Percentiles rank a stretch among this genome's conserved stretches.
phyloP scores from a whole-genome alignment of 345 rosid genomes.

The Sonneratia alba region DNA sequence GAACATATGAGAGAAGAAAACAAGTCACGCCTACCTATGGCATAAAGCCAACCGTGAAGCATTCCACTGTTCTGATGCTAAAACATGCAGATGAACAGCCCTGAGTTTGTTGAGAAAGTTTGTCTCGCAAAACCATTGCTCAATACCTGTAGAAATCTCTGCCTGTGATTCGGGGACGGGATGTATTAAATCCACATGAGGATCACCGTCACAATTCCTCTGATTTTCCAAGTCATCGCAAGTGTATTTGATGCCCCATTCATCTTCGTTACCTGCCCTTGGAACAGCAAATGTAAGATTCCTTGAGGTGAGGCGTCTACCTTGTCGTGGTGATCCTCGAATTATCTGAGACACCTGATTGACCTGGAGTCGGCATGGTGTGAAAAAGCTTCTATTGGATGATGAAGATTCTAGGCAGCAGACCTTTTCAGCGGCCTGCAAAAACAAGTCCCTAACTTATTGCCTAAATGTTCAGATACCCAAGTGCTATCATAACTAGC shows the following conservation, averaged over 20 bases:
- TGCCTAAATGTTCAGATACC: no score
- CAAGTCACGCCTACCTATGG: slow-evolving; percentile 31
- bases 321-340: slow-evolving; percentile 13
- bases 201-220: slow-evolving; percentile 17
- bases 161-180: slow-evolving; percentile 16
- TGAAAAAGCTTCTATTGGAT: slow-evolving; percentile 10
- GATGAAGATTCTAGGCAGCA: slow-evolving; percentile 19
- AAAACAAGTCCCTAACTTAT: neutral
- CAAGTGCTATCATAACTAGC: no score
- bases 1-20: neutral
- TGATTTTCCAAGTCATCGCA: slow-evolving; percentile 15
- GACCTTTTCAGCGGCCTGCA: slow-evolving; percentile 22
- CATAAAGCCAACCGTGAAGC: slow-evolving; percentile 42
- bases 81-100: slow-evolving; percentile 45
- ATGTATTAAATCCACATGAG: slow-evolving; percentile 12
- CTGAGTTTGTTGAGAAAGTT: slow-evolving; percentile 38
- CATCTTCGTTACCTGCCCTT: slow-evolving; percentile 20
- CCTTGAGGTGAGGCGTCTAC: slow-evolving; percentile 9
- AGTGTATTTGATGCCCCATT: slow-evolving; percentile 16
- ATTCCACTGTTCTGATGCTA: slow-evolving; percentile 64
- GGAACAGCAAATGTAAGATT: slow-evolving; percentile 15
- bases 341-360: slow-evolving; percentile 8
- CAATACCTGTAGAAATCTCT: slow-evolving; percentile 15
- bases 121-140: slow-evolving; percentile 12
- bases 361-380: slow-evolving; percentile 9